Conservation (phyloP, 2,329 filamentous ascomycete species). For the Sarocladium oryzae region DNA sequence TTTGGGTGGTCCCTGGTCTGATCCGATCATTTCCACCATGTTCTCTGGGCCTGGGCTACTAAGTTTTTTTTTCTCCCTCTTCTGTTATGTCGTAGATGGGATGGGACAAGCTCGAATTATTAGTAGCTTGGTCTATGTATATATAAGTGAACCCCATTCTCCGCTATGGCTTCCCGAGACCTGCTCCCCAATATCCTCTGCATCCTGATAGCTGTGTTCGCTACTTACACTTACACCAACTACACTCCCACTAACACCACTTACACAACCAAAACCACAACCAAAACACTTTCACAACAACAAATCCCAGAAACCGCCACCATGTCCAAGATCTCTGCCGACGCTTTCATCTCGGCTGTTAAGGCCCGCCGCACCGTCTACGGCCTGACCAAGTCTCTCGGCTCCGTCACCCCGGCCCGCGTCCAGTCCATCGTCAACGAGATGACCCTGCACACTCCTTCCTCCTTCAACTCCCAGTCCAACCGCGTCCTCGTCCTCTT, state of each 20-base stretch:
- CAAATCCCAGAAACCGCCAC: slow-evolving; percentile 26
- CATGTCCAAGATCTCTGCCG: slow-evolving; percentile 36
- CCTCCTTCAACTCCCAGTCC: slow-evolving; percentile 83
- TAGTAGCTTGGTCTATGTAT: neutral
- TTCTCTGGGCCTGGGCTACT: neutral
- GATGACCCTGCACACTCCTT: slow-evolving; percentile 64
- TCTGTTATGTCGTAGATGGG: no score
- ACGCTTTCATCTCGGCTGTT: slow-evolving; percentile 56
- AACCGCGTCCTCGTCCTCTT: slow-evolving; percentile 74
- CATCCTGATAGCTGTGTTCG: neutral
- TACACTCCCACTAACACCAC: slow-evolving; percentile 10
- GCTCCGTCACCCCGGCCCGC: slow-evolving; percentile 38
- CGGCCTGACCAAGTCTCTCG: slow-evolving; percentile 55
- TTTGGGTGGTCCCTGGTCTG: no score
- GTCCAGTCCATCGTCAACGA: slow-evolving; percentile 60
- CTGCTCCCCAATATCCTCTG: neutral
- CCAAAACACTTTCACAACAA: slow-evolving; percentile 6
- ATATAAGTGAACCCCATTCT: neutral
- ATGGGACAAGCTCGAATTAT: no score
- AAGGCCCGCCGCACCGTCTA: slow-evolving; percentile 65
- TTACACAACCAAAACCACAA: slow-evolving; percentile 6
- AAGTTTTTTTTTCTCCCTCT: neutral
- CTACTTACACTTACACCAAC: neutral
- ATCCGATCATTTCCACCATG: neutral
- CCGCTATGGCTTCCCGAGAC: neutral